Evolutionary conservation across 495 filamentous ascomycete species (phyloP).

Genomic region (Talaromyces borbonicus): DNA sequence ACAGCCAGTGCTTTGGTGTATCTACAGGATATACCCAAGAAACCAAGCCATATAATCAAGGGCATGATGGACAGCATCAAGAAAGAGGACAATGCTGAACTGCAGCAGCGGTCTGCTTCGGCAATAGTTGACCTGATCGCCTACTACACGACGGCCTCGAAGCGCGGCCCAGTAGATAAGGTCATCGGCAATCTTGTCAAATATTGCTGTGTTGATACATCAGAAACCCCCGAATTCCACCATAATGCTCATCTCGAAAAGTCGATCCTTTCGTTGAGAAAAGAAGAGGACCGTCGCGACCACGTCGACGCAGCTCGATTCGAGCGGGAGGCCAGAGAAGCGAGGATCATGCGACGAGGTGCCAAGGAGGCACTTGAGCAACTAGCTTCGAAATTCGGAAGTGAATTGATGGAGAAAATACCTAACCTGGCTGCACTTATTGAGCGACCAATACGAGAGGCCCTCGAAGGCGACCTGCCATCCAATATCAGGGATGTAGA

Average conservation of each 20-base stretch:
- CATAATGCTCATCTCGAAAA: conserved; percentile 63
- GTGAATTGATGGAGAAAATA: conserved; percentile 62
- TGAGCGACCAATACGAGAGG: conserved; percentile 63
- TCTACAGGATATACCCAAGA: conserved; percentile 80
- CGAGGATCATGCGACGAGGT: conserved; percentile 79
- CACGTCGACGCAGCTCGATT: conserved; percentile 82
- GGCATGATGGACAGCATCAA: conserved; percentile 98
- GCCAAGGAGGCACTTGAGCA: conserved; percentile 94
- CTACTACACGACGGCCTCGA: conserved; percentile 65
- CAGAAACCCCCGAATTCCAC: conserved; percentile 91
- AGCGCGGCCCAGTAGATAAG: conserved; percentile 79
- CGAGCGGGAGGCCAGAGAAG: conserved; percentile 74
- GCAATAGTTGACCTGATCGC: conserved; percentile 79
- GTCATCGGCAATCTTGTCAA: conserved; percentile 89
- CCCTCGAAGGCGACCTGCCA: conserved; percentile 60
- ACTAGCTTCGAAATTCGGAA: conserved; percentile 65
- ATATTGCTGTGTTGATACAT: conserved; percentile 93
- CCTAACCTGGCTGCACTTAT: conserved; percentile 74
- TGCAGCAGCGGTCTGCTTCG: conserved; percentile 79
- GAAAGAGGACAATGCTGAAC: conserved; percentile 79
- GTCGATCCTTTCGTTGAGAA: conserved; percentile 81
- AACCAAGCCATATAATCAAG: conserved; percentile 82
- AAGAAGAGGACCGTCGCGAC: conserved; percentile 93
- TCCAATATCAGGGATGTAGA: conserved; percentile 57
- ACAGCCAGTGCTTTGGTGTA: conserved; percentile 81